phyloP scores from a whole-genome alignment of 306 rosid genomes.

The Arachis stenosperma region DNA sequence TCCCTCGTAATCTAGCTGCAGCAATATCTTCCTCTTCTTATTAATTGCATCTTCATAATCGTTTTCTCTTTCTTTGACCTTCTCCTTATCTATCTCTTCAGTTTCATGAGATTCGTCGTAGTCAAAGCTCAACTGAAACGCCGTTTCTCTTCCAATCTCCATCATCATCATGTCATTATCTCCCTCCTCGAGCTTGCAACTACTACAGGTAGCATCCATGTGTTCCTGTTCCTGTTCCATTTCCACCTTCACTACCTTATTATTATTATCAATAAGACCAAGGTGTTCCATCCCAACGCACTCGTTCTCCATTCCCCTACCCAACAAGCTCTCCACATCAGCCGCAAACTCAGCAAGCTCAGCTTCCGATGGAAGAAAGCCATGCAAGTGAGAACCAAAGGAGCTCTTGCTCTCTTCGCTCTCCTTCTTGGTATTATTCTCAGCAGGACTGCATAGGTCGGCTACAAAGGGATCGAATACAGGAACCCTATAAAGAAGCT shows the following conservation, averaged over 20 bases:
- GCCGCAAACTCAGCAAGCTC: constrained; percentile 88
- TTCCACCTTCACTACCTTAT: constrained; percentile 51
- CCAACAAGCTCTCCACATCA: constrained; percentile 86
- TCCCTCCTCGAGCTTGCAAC: constrained; percentile 43
- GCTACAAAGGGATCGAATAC: constrained; percentile 64
- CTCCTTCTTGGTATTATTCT: background rate
- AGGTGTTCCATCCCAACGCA: constrained; percentile 79
- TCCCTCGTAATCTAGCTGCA: constrained; percentile 80
- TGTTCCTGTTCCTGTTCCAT: constrained; percentile 38
- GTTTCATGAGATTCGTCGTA: constrained; percentile 46
- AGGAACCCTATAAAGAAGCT: constrained; percentile 83
- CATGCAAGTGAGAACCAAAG: constrained; percentile 36
- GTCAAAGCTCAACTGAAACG: constrained; percentile 66
- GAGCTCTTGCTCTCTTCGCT: constrained; percentile 1
- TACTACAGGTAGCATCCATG: background rate
- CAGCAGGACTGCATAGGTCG: constrained; percentile 44
- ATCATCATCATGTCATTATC: constrained; percentile 10
- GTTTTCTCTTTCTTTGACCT: background rate
- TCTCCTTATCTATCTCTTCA: constrained; percentile 46
- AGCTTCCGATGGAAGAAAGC: constrained; percentile 62
- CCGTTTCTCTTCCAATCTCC: constrained; percentile 62
- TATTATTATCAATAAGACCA: constrained; percentile 58
- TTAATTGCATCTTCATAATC: constrained; percentile 6
- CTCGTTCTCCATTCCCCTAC: constrained; percentile 69
- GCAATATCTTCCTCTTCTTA: constrained; percentile 52